These are phyloP conservation scores for Geotrichum restrictum DNA, from an alignment of 1,139 yeast genomes.

Conservation along the genomic window DNA sequence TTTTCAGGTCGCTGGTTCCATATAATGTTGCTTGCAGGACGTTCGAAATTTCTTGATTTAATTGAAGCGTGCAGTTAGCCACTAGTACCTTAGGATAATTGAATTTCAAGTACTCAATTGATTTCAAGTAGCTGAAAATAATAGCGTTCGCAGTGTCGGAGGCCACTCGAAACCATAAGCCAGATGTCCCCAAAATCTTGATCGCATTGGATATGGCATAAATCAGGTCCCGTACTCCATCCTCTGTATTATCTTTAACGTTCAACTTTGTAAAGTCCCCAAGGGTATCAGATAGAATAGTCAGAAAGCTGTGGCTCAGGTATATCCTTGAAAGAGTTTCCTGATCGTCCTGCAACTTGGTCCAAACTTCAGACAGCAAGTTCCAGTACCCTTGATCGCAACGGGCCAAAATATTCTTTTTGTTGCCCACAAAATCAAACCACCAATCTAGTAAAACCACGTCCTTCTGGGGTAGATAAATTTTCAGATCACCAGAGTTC, in stretches of 20 bases:
- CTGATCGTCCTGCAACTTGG: slow-evolving; percentile 16
- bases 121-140: slow-evolving; percentile 7
- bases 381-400: slow-evolving; percentile 23
- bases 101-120: background rate
- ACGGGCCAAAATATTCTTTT: slow-evolving; percentile 22
- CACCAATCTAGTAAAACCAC: slow-evolving; percentile 62
- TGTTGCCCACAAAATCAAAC: slow-evolving; percentile 53
- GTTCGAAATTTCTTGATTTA: slow-evolving; percentile 9
- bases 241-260: background rate
- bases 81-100: background rate
- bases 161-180: slow-evolving; percentile 20
- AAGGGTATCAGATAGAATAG: slow-evolving; percentile 17
- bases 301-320: slow-evolving; percentile 18
- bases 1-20: slow-evolving; percentile 19
- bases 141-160: slow-evolving; percentile 14
- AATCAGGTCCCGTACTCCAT: background rate
- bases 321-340: slow-evolving; percentile 21
- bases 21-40: slow-evolving; percentile 15
- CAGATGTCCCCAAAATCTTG: slow-evolving; percentile 15
- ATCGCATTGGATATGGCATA: slow-evolving; percentile 11
- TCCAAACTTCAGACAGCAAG: slow-evolving; percentile 18
- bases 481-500: slow-evolving; percentile 40
- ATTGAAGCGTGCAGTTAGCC: background rate
- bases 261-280: background rate
- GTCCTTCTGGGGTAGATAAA: slow-evolving; percentile 59